A percentile compares a stretch with the other conserved stretches of the same genome.
phyloP scores from a whole-genome alignment of 495 filamentous ascomycete species.

The Trichodelitschia bisporula region DNA sequence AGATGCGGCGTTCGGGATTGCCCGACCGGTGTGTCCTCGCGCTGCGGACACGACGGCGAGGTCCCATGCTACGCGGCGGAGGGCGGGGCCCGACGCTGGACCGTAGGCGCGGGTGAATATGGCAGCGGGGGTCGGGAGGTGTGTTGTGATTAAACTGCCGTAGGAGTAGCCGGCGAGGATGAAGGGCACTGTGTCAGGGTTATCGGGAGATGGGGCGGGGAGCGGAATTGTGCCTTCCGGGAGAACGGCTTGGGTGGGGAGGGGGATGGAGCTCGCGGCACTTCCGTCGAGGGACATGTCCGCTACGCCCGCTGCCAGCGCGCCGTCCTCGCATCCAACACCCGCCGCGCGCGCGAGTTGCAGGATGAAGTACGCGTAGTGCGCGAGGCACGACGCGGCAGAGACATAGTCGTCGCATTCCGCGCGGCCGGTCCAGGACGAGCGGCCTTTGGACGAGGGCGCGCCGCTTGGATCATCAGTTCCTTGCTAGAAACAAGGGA shows the following conservation, averaged over 20 bases:
- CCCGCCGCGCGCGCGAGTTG: no score
- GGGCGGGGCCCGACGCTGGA: conserved; percentile 23
- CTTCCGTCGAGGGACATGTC: conserved; percentile 1
- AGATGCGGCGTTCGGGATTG: no score
- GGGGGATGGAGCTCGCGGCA: conserved; percentile 1
- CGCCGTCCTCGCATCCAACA: no score
- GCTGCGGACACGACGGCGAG: no score
- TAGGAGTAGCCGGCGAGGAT: conserved; percentile 78
- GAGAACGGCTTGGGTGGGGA: conserved; percentile 1
- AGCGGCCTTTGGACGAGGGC: conserved; percentile 43
- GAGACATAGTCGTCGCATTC: conserved; percentile 65
- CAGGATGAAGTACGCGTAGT: conserved; percentile 36
- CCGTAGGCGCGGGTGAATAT: conserved; percentile 33
- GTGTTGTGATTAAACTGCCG: conserved; percentile 54
- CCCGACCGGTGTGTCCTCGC: no score
- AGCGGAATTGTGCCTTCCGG: no score
- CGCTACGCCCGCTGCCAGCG: no score
- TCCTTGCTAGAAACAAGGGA: no score
- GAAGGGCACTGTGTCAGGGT: conserved; percentile 13
- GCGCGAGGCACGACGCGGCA: conserved; percentile 48
- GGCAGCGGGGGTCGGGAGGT: conserved; percentile 34
- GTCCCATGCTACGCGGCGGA: no score
- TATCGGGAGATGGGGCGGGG: no score
- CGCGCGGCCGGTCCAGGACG: conserved; percentile 62
- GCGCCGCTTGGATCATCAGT: conserved; percentile 35